Base-by-base conservation (phyloP, 768 basidiomycete genomes). In the Lentinula edodes region DNA sequence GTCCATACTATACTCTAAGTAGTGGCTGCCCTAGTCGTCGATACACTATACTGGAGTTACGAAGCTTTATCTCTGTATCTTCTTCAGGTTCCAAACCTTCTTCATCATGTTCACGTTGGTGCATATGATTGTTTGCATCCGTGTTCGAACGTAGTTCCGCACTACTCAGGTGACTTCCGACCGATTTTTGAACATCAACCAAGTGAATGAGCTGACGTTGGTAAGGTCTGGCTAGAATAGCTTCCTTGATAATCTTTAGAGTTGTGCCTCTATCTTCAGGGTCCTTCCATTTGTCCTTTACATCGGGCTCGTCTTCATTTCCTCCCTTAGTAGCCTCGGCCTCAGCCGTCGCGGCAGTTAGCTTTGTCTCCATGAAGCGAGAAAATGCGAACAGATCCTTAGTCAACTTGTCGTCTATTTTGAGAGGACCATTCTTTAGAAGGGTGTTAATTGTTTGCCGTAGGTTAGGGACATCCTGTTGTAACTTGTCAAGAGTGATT, bases 181-280 rank as follows among this genome's bases (percentile, higher is more conserved):
- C 74, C 5, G 75, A 76, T 38, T 63, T 69, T 66, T 76, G 76
- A 5, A 75, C 75, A 63, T 77, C 75, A 36, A 75, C 56, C 3
- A 77, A 69, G 60, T 73, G 74, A 18, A 77, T 73, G n/a, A 75
- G 61, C 28, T 71, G 66, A 28, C 73, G 42, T 28, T 60, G 71
- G 8, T 61, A 65, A 2, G 66, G 63, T 32, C 39, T 56, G 1
- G 45, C 61, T 1, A 58, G 35, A 23, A 70, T 39, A 3, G 65
- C 71, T 18, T 65, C 65, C 34, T 60, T 20, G 39, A 74, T 45
- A 18, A 63, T 60, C 15, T 66, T 53, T 10, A 69, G 62, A 18
- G 70, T 71, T 9, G 64, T 66, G 23, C 56, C 59, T 28, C 32
- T 15, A 57, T 70, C 61, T 9, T 15, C 52, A 3, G 2, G 6